Conservation (phyloP, 176 grass and related monocot species). For the Olyra latifolia region DNA sequence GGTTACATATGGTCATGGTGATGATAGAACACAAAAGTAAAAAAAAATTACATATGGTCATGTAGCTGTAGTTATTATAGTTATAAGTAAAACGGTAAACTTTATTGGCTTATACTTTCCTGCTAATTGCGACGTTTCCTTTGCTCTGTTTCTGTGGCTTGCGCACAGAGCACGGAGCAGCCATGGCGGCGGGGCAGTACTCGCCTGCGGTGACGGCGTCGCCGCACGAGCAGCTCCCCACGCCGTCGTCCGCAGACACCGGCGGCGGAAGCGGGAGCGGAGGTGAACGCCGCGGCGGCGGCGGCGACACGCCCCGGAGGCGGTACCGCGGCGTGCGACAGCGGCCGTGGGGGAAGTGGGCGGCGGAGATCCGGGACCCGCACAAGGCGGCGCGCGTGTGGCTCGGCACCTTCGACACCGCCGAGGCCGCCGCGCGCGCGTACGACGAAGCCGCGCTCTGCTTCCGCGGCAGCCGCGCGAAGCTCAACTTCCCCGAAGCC, state of each 20-base stretch:
- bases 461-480: conserved; percentile 67
- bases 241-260: conserved; percentile 19
- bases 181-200: background rate
- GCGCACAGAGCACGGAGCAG: background rate
- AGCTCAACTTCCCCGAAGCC: conserved; percentile 77
- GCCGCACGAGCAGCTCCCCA: background rate
- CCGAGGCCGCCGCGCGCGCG: conserved; percentile 65
- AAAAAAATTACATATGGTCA: background rate
- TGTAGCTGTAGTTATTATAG: background rate
- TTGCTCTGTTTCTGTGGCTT: background rate
- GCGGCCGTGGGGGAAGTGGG: conserved; percentile 86
- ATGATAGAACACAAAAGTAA: background rate
- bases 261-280: background rate
- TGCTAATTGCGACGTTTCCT: background rate
- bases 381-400: conserved; percentile 75
- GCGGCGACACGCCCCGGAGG: background rate
- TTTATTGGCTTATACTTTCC: background rate
- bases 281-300: conserved; percentile 30
- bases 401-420: conserved; percentile 83
- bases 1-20: background rate
- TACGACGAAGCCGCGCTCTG: conserved; percentile 62
- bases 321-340: conserved; percentile 74
- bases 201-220: background rate
- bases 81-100: background rate
- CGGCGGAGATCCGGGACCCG: conserved; percentile 76